These are phyloP conservation scores for Cutaneotrichosporon sp. DNA, from an alignment of 1,284 basidiomycete species.

Conservation along the genomic window DNA sequence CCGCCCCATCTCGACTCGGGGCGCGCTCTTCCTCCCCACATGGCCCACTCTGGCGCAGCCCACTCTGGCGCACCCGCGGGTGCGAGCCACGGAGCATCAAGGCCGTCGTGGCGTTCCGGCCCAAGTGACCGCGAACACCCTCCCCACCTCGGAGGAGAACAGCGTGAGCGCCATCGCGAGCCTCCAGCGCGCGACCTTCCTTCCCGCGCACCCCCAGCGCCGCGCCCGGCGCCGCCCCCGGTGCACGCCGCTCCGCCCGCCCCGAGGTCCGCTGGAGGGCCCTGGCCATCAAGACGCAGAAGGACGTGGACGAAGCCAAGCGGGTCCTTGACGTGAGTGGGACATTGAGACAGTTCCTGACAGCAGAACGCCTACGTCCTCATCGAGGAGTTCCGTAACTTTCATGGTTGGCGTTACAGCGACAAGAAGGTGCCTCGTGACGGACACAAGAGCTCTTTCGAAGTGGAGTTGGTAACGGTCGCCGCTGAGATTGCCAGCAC, in stretches of 20 bases:
- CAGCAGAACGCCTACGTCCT: too few relatives aligned
- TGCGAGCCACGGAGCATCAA: not conserved
- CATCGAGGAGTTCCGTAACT: too few relatives aligned
- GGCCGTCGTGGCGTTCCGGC: not conserved
- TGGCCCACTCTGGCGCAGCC: conserved; percentile 34
- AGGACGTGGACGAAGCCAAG: too few relatives aligned
- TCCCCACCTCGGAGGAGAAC: conserved; percentile 51
- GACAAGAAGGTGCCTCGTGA: too few relatives aligned
- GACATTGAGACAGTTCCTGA: too few relatives aligned
- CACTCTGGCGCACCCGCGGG: conserved; percentile 29
- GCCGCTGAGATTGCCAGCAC: too few relatives aligned
- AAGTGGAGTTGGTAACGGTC: too few relatives aligned
- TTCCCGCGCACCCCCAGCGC: not conserved
- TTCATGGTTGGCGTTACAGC: too few relatives aligned
- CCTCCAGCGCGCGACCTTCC: not conserved
- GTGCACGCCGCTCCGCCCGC: not conserved
- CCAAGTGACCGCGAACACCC: conserved; percentile 56
- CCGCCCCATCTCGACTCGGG: conserved; percentile 30
- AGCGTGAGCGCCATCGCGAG: conserved; percentile 6
- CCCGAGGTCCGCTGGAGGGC: too few relatives aligned
- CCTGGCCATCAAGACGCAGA: too few relatives aligned
- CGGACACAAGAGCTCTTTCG: too few relatives aligned
- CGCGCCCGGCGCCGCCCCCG: not conserved
- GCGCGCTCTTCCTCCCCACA: conserved; percentile 43
- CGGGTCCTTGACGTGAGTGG: too few relatives aligned